Evolutionary conservation across 257 asterid genomes (phyloP).

Genomic region (Forsythia suspensa): DNA sequence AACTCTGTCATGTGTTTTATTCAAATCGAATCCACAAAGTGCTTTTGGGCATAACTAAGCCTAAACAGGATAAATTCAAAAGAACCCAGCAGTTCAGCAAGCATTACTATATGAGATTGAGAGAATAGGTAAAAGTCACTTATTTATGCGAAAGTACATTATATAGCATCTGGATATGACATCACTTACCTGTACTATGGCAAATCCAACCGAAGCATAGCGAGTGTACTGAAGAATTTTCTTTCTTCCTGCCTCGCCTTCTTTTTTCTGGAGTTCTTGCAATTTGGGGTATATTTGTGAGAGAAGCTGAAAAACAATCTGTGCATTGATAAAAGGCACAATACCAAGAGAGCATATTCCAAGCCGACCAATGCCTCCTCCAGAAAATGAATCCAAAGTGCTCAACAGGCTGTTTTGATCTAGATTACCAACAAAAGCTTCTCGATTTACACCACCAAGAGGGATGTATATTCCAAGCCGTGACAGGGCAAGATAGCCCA

Average conservation of each 20-base stretch:
- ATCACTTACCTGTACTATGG: constrained; percentile 78
- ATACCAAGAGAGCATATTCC: constrained; percentile 97
- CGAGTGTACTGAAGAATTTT: constrained; percentile 96
- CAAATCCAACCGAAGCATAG: constrained; percentile 98
- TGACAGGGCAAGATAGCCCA: constrained; percentile 85
- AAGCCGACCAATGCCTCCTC: constrained; percentile 98
- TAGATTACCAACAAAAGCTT: constrained; percentile 85
- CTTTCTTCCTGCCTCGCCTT: constrained; percentile 99
- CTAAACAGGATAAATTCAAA: neutral
- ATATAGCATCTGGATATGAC: neutral
- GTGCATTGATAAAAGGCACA: constrained; percentile 97
- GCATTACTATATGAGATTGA: neutral
- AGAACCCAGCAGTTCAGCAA: neutral
- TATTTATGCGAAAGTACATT: neutral
- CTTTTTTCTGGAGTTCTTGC: constrained; percentile 93
- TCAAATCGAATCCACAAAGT: neutral
- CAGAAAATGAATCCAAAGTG: constrained; percentile 94
- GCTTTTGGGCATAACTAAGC: neutral
- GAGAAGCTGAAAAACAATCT: constrained; percentile 96
- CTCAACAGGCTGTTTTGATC: constrained; percentile 90
- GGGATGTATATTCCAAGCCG: constrained; percentile 94
- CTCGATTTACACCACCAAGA: constrained; percentile 95
- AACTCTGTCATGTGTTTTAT: neutral
- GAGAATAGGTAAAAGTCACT: neutral
- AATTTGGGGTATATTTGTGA: constrained; percentile 89